These are phyloP conservation scores for Rosa multiflora DNA, from an alignment of 306 rosid species.

Conservation along the genomic window DNA sequence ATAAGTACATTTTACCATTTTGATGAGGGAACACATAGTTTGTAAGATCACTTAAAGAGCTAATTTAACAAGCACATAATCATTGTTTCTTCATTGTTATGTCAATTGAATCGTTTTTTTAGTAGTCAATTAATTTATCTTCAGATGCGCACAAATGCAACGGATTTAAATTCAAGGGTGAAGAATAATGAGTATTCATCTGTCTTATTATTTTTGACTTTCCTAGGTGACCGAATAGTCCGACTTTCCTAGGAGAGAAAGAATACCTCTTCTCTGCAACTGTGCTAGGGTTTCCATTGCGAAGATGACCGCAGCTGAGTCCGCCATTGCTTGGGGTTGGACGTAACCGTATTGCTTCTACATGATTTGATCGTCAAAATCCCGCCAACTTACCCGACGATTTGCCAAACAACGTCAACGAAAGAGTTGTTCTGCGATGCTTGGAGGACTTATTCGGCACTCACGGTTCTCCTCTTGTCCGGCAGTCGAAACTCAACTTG, in stretches of 20 bases:
- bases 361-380: conserved; percentile 41
- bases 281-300: conserved; percentile 30
- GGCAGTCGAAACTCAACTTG: conserved; percentile 36
- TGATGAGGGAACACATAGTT: too few relatives aligned
- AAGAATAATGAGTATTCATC: too few relatives aligned
- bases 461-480: conserved; percentile 22
- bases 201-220: neutral
- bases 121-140: too few relatives aligned
- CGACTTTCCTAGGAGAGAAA: neutral
- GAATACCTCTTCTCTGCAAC: neutral
- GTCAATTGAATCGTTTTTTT: too few relatives aligned
- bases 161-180: too few relatives aligned
- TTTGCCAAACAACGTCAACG: conserved; percentile 40
- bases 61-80: too few relatives aligned
- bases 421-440: conserved; percentile 60
- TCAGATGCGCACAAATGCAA: too few relatives aligned
- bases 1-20: too few relatives aligned
- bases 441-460: conserved; percentile 53
- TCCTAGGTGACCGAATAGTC: neutral
- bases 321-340: conserved; percentile 62
- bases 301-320: conserved; percentile 24
- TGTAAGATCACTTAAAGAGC: too few relatives aligned
- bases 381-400: conserved; percentile 39
- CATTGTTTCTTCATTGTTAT: too few relatives aligned
- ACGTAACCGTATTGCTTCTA: conserved; percentile 37